Evolutionary conservation across 2,329 filamentous ascomycete genomes (phyloP), one percentile per base, ranked within the genome.

Genomic region (Mycosphaerella sp.): DNA sequence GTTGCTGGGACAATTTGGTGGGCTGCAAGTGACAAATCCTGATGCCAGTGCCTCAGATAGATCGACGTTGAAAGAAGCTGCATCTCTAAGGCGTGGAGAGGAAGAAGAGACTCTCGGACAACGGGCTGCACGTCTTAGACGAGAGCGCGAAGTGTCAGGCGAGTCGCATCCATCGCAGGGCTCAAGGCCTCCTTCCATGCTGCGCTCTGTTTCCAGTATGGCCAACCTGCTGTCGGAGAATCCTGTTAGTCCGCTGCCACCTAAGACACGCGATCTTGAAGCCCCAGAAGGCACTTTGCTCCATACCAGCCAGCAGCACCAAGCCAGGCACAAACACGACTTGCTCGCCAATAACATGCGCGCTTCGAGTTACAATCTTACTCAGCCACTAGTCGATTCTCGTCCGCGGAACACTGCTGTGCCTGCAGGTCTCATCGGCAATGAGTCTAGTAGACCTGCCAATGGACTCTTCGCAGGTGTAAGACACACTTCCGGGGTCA

Each of bases 21-120:
- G 77, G 4, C 69, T 75, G 9, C 74, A 75, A 14, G 70, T 72
- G 1, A 68, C 70, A 37, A 62, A 70, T 16, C 54, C 53, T 5
- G 58, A 60, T 8, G 56, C 37, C 32, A 71, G 72, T 49, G 63
- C 68, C 14, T 62, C 70, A 4, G 61, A 56, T 34, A 66, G 70
- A 51, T 41, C 46, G 36, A 49, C 53, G 28, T 27, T 43, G 30
- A 45, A 43, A 25, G 57, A 49, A 9, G 55, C 53, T 35, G 46
- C 48, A 30, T 43, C 49, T 25, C 21, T 25, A 6, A 10, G 51
- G 47, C 16, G 47, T 35, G 10, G 54, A n/a, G 39, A 51, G 17
- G 66, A 62, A 14, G 85, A 89, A 60, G 87, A 93, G 65, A 91
- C 87, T 0, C 74, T 93, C 0, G 87, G 86, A 8, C 86, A 91